Evolutionary conservation across 371 early-diverging fungal genomes (phyloP).

Genomic region (Rhizomucor miehei): DNA sequence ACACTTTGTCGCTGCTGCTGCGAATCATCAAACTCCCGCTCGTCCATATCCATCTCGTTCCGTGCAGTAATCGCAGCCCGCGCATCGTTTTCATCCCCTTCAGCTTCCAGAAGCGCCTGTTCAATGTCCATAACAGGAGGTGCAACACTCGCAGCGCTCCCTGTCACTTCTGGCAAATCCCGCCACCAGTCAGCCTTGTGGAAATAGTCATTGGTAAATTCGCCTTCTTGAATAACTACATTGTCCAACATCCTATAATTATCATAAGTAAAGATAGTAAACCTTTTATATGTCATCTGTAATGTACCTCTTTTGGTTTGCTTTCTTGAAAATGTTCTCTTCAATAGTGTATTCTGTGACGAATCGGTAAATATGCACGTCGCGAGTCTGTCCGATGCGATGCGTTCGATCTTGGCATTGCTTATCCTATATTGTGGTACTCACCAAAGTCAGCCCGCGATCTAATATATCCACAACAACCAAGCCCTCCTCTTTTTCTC

Average conservation of each 20-base stretch:
- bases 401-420: conserved; percentile 84
- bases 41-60: conserved; percentile 66
- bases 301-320: conserved; percentile 76
- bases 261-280: not conserved
- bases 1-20: conserved; percentile 15
- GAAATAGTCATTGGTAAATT: conserved; percentile 73
- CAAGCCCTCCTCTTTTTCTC: conserved; percentile 3
- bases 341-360: conserved; percentile 88
- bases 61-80: conserved; percentile 62
- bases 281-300: not conserved
- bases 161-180: conserved; percentile 54
- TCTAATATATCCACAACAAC: not conserved
- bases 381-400: conserved; percentile 93
- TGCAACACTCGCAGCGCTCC: conserved; percentile 15
- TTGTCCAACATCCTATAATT: conserved; percentile 72
- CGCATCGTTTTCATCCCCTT: conserved; percentile 69
- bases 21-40: conserved; percentile 60
- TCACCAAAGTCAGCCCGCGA: not conserved
- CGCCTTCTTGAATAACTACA: conserved; percentile 82
- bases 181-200: conserved; percentile 70
- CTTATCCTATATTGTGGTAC: conserved; percentile 32
- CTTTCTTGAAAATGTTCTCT: conserved; percentile 81
- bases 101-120: conserved; percentile 64
- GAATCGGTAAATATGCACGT: conserved; percentile 91
- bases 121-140: conserved; percentile 53